A percentile compares a stretch with the other conserved stretches of the same genome.
Evolutionary conservation across 768 basidiomycete species (phyloP).

Genomic region (Amanita rubescens): DNA sequence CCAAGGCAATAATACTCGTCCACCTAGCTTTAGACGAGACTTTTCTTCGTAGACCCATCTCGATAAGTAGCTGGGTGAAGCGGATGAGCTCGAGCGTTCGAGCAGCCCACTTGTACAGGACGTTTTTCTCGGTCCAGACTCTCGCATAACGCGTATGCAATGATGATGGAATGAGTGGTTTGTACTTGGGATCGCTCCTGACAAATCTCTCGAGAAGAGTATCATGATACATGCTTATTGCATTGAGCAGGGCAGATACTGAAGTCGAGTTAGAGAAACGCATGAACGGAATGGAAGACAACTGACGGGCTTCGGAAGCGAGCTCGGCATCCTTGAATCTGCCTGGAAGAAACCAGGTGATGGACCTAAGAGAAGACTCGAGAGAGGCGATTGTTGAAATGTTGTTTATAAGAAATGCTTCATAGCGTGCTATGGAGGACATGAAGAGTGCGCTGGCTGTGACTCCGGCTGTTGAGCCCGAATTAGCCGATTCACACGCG

Average conservation of each 20-base stretch:
- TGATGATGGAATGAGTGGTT: constrained; percentile 67
- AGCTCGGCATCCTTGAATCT: constrained; percentile 97
- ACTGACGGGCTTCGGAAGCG: constrained; percentile 90
- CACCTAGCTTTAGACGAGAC: constrained; percentile 59
- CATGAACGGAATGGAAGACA: constrained; percentile 7
- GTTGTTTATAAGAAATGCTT: constrained; percentile 78
- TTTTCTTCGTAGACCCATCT: constrained; percentile 80
- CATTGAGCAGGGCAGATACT: constrained; percentile 87
- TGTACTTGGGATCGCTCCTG: constrained; percentile 59
- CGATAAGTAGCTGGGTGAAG: constrained; percentile 78
- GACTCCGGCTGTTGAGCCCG: background rate
- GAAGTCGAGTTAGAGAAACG: constrained; percentile 10
- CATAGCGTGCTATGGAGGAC: constrained; percentile 69
- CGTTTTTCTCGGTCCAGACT: constrained; percentile 70
- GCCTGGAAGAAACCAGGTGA: constrained; percentile 95
- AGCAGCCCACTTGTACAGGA: constrained; percentile 72
- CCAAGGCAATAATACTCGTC: constrained; percentile 71
- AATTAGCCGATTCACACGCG: constrained; percentile 4
- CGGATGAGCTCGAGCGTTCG: constrained; percentile 68
- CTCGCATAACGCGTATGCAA: constrained; percentile 86
- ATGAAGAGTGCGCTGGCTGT: constrained; percentile 26
- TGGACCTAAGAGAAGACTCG: constrained; percentile 80
- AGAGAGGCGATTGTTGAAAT: constrained; percentile 79
- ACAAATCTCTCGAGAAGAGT: constrained; percentile 70
- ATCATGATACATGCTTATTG: constrained; percentile 92